A percentile compares a stretch with the other conserved stretches of the same genome.
These are phyloP conservation scores for Starmerella sp. DNA, from an alignment of 805 yeast species.

Conservation along the genomic window DNA sequence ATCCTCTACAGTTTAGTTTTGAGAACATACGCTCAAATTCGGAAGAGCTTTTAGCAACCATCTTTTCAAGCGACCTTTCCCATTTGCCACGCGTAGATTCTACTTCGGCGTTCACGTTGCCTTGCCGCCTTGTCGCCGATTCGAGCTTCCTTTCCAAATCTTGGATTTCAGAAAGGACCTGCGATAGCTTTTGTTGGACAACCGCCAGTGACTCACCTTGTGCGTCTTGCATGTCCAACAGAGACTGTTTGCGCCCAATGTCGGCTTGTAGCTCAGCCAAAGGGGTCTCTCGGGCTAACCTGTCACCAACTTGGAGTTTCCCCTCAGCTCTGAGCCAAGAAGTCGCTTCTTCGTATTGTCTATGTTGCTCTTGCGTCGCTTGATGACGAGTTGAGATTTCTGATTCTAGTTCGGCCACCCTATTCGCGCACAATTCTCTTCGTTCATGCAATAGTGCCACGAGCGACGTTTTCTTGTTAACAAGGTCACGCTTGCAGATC, in stretches of 20 bases:
- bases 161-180: background rate
- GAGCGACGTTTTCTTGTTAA: background rate
- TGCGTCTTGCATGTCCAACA: slow-evolving; percentile 2
- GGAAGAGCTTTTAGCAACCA: slow-evolving; percentile 46
- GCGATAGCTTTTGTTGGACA: slow-evolving; percentile 1
- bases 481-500: background rate
- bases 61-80: slow-evolving; percentile 48
- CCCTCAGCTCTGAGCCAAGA: slow-evolving; percentile 1
- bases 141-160: slow-evolving; percentile 4
- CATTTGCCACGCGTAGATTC: slow-evolving; percentile 33
- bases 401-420: background rate
- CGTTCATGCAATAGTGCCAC: background rate
- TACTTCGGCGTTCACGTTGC: slow-evolving; percentile 5
- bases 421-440: background rate
- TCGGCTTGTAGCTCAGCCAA: slow-evolving; percentile 5
- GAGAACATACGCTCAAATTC: slow-evolving; percentile 58
- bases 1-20: slow-evolving; percentile 80
- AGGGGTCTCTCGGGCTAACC: background rate
- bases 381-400: background rate
- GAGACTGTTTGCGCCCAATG: background rate
- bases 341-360: background rate
- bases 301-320: background rate
- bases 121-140: slow-evolving; percentile 3
- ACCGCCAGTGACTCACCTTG: slow-evolving; percentile 4
- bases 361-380: background rate